Base-by-base conservation (phyloP, 768 basidiomycete species). In the Piloderma croceum region DNA sequence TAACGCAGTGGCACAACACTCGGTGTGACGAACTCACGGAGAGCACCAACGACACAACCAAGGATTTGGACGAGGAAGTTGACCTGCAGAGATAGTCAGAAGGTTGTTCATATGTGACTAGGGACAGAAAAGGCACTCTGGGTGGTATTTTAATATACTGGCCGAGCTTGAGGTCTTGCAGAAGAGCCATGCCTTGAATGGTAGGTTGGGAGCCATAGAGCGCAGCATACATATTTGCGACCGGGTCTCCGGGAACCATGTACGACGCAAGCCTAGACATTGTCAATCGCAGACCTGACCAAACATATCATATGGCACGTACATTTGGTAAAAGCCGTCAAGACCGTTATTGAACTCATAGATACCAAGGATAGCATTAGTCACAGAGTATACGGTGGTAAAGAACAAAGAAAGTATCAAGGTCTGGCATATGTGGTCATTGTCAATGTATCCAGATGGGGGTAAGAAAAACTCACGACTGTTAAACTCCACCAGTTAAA, bases 151-250 rank as follows among this genome's bases (percentile, higher is more conserved):
- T 77, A 19, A 62, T 69, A 51, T 76, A 76, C 46, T 76, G 74
- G 10, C 73, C 77, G 13, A 76, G 59, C 50, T 77, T 76, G 22
- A 74, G 53, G 52, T 73, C 73, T 64, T 74, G 72, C 15, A 76
- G 57, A 60, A 76, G 60, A 41, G 66, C 65, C 4, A 79, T 48
- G 5, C 76, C 74, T 58, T 81, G 74, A 55, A 65, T 70, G 6
- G 68, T 65, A 1, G 70, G 71, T 50, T 67, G 69, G 54, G 74
- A 70, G 31, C 75, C 74, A 55, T 72, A 76, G 32, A 75, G 47
- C 47, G 73, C 74, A 5, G 73, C 74, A 42, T 77, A 76, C 74
- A 77, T 75, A n/a, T n/a, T n/a, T n/a, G n/a, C n/a, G n/a, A n/a
- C n/a, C n/a, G 61, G 59, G 35, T 62, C 59, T 24, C 60, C 60